Conservation (phyloP, 2,329 filamentous ascomycete genomes). For the Cladophialophora exuberans region DNA sequence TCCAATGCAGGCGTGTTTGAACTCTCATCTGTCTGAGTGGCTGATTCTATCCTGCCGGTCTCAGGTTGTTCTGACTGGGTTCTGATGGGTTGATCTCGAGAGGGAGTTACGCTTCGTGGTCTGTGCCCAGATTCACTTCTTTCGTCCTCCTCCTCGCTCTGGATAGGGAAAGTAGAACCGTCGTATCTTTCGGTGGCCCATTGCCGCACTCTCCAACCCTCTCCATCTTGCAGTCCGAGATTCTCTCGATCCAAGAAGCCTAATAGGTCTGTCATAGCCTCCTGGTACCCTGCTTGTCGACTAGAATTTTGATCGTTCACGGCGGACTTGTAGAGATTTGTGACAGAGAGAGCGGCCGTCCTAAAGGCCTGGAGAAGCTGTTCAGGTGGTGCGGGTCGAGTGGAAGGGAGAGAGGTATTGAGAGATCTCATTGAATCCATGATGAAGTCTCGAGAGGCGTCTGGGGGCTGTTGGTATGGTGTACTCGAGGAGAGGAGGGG, state of each 20-base stretch:
- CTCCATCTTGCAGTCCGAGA: slow-evolving; percentile 76
- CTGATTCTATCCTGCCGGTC: slow-evolving; percentile 17
- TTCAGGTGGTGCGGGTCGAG: slow-evolving; percentile 47
- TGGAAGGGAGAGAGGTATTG: slow-evolving; percentile 62
- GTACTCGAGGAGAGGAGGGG: background rate
- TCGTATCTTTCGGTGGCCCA: slow-evolving; percentile 59
- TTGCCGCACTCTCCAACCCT: slow-evolving; percentile 68
- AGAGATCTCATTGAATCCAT: slow-evolving; percentile 70
- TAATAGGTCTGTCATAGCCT: slow-evolving; percentile 89
- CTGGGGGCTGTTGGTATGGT: slow-evolving; percentile 18
- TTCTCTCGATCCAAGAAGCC: slow-evolving; percentile 80
- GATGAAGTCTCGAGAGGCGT: slow-evolving; percentile 16
- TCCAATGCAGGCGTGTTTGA: slow-evolving; percentile 13
- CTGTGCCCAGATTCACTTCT: slow-evolving; percentile 39
- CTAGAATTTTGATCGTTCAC: slow-evolving; percentile 75
- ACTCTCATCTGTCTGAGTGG: slow-evolving; percentile 37
- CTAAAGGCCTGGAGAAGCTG: slow-evolving; percentile 85
- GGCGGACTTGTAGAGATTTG: slow-evolving; percentile 93
- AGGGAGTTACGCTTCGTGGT: slow-evolving; percentile 27
- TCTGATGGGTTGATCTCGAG: slow-evolving; percentile 37
- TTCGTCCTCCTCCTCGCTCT: slow-evolving; percentile 50
- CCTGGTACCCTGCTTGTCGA: slow-evolving; percentile 83
- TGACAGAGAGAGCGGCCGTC: slow-evolving; percentile 88
- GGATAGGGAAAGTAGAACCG: slow-evolving; percentile 38
- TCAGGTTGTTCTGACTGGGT: slow-evolving; percentile 33